These are phyloP conservation scores for Vigna hirtella DNA, from an alignment of 306 rosid species.

Conservation along the genomic window DNA sequence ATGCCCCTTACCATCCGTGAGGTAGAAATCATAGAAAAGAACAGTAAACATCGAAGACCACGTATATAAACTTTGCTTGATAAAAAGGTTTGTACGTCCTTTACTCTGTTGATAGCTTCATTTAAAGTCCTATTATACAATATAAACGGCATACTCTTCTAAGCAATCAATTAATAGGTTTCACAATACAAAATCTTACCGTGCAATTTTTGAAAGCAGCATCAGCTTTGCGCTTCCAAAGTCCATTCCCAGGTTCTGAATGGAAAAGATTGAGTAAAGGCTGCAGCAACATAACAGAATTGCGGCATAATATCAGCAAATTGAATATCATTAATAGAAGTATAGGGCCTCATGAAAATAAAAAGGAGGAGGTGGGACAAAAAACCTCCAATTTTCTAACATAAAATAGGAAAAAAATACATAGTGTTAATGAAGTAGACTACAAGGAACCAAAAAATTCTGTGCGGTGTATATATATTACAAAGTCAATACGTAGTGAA, in stretches of 20 bases:
- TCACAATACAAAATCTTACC: conserved; percentile 54
- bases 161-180: conserved; percentile 22
- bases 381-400: conserved; percentile 8
- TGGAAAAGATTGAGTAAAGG: conserved; percentile 84
- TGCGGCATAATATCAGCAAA: conserved; percentile 29
- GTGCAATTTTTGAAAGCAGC: conserved; percentile 79
- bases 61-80: background rate
- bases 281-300: conserved; percentile 58
- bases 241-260: conserved; percentile 81
- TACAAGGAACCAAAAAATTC: conserved; percentile 15
- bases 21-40: conserved; percentile 14
- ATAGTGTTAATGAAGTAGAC: conserved; percentile 25
- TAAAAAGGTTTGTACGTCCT: background rate
- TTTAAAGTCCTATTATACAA: background rate
- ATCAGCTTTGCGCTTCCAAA: conserved; percentile 97
- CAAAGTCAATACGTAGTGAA: background rate
- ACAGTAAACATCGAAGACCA: background rate
- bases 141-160: conserved; percentile 17
- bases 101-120: background rate
- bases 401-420: conserved; percentile 18
- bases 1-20: conserved; percentile 10
- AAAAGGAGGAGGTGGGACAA: background rate
- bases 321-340: conserved; percentile 30
- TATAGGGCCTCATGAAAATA: conserved; percentile 36
- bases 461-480: background rate